phyloP scores from a whole-genome alignment of 1,139 yeast genomes.

The Suhomyces taliae region DNA sequence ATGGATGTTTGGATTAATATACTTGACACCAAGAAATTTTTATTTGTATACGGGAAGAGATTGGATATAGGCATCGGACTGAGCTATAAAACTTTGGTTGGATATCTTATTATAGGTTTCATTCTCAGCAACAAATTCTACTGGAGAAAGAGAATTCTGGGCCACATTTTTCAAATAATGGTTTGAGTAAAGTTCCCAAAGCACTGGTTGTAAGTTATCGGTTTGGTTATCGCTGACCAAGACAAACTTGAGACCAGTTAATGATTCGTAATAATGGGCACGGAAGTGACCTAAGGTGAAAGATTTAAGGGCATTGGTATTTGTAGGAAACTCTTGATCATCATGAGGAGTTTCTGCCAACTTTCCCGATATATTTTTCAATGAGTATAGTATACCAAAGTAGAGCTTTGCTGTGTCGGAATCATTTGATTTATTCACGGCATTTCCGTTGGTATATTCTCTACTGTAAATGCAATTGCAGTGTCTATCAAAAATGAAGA shows the following conservation, averaged over 20 bases:
- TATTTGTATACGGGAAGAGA: conserved; percentile 17
- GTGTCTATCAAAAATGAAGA: conserved; percentile 88
- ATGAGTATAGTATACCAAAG: conserved; percentile 83
- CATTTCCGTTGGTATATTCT: conserved; percentile 46
- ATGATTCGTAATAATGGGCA: conserved; percentile 77
- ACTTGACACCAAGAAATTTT: not conserved
- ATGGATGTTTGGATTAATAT: not conserved
- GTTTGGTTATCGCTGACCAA: conserved; percentile 67
- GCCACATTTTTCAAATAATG: conserved; percentile 70
- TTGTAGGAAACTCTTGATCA: conserved; percentile 27
- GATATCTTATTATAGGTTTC: conserved; percentile 31
- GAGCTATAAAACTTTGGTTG: conserved; percentile 45
- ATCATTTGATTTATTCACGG: conserved; percentile 53
- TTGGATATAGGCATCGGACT: conserved; percentile 41
- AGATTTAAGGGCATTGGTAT: conserved; percentile 56
- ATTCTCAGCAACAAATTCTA: conserved; percentile 43
- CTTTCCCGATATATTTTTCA: conserved; percentile 71
- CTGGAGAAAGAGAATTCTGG: conserved; percentile 58
- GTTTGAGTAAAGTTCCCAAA: conserved; percentile 67
- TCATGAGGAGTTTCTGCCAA: conserved; percentile 37
- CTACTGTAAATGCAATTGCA: conserved; percentile 75
- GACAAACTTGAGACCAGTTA: conserved; percentile 75
- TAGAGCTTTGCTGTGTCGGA: conserved; percentile 73
- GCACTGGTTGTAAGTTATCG: conserved; percentile 58
- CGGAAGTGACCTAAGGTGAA: conserved; percentile 74